Percentiles rank a stretch among this genome's conserved stretches.
Conservation (phyloP, 2,329 filamentous ascomycete genomes). For the Aspergillus aculeatus region DNA sequence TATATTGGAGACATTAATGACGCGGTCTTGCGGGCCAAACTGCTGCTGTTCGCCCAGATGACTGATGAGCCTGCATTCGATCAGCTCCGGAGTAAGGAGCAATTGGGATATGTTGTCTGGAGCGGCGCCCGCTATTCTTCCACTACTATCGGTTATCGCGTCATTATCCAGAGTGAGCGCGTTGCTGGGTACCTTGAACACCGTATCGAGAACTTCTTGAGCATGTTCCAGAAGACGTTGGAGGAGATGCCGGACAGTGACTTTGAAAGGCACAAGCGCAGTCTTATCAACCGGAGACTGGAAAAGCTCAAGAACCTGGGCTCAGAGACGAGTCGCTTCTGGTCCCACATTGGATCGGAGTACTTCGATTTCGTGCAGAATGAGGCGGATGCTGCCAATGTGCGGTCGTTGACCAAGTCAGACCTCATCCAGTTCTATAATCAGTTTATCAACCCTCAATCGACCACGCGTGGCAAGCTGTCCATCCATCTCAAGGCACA, state of each 20-base stretch:
- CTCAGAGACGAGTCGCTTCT: slow-evolving; percentile 79
- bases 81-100: slow-evolving; percentile 92
- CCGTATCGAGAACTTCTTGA: slow-evolving; percentile 82
- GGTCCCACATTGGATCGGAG: slow-evolving; percentile 80
- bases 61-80: slow-evolving; percentile 92
- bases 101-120: slow-evolving; percentile 95
- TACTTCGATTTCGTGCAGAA: slow-evolving; percentile 87
- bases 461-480: slow-evolving; percentile 73
- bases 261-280: slow-evolving; percentile 88
- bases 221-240: slow-evolving; percentile 63
- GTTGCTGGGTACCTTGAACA: slow-evolving; percentile 79
- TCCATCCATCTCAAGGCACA: slow-evolving; percentile 82
- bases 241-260: slow-evolving; percentile 75
- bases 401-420: slow-evolving; percentile 72
- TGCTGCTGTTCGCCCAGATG: slow-evolving; percentile 82
- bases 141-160: slow-evolving; percentile 81
- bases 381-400: slow-evolving; percentile 71
- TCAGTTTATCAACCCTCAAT: slow-evolving; percentile 71
- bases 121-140: slow-evolving; percentile 69
- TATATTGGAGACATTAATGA: slow-evolving; percentile 69
- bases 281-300: slow-evolving; percentile 78
- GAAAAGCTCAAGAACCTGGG: slow-evolving; percentile 92
- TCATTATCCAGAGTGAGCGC: slow-evolving; percentile 91
- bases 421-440: slow-evolving; percentile 80
- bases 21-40: slow-evolving; percentile 68